Evolutionary conservation across 2,329 filamentous ascomycete genomes (phyloP), one percentile per base, ranked within the genome.

Genomic region (Lomentospora prolificans): DNA sequence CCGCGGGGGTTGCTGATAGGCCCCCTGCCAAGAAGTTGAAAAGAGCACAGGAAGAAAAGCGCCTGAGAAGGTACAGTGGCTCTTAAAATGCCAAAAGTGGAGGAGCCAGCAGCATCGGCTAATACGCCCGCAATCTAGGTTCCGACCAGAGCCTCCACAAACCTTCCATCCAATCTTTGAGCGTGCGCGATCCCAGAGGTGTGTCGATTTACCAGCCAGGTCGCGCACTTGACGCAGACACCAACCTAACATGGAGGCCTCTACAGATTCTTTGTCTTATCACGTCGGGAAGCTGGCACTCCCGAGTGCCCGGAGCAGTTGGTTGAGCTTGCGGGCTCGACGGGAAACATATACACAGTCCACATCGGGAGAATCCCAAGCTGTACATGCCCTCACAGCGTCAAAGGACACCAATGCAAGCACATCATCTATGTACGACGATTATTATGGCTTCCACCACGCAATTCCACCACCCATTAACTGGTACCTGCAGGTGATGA

Each of bases 331-430:
- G 79, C 82, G 0, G 84, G 84, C 1, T 80, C 79, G 8, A 86
- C 82, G 1, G 84, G 83, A 14, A 86, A 86, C 60, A 72, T 87
- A 57, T 87, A 87, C 65, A 77, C 68, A 0, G 75, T 86, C 30
- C 68, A 68, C 31, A 75, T 87, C 54, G 69, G 70, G 3, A 71
- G 71, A n/a, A 62, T 72, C 17, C 79, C 81, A 0, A 68, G 61
- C 0, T 86, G 82, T 64, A 70, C 74, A 51, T 85, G 82, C 58
- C 80, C 81, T 1, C 75, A 84, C 57, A 75, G 73, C 1, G 61
- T 58, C 25, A 72, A 72, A 31, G 78, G 79, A 0, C 74, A 80
- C 30, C 80, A 84, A 58, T 86, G 84, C 75, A 87, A 87, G 63
- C 84, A 87, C 61, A 70, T 83, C 25, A 58, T 85, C 46, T 87